Base-by-base conservation (phyloP, 1,284 basidiomycete species). In the Mycena citricolor region DNA sequence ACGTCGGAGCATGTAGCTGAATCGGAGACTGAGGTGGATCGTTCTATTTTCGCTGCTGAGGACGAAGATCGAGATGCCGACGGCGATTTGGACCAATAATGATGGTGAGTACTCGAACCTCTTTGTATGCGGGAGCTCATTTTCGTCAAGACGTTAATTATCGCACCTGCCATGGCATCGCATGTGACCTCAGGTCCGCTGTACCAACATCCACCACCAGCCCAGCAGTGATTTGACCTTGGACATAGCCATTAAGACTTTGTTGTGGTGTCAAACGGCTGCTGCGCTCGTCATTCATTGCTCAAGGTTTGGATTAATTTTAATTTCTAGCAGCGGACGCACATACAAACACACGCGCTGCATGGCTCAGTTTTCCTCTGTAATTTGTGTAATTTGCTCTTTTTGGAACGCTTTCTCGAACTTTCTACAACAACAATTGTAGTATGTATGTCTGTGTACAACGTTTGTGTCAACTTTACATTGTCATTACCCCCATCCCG, bases 141-240 rank as follows among this genome's bases (percentile, higher is more conserved):
- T 16, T 25, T 22, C 14, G 14, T 26, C 42, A n/a, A 3, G 24
- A 8, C 22, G 8, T 14, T 32, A 12, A n/a, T 11, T 14, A 12
- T 12, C 19, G n/a, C 16, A 19, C 13, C 14, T 12, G 4, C 14
- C 14, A 8, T 23, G 22, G 14, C 23, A 14, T 13, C 10, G 13
- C 28, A n/a, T 16, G 17, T 26, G 12, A 32, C 19, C 19, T 28
- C 14, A 8, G 16, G 11, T 26, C 21, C 12, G n/a, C 34, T n/a
- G n/a, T n/a, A n/a, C n/a, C n/a, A n/a, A n/a, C n/a, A n/a, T n/a
- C 12, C 28, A 25, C 26, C 23, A 29, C 40, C 41, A 25, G 34
- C 34, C 16, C 47, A 42, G n/a, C 37, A 42, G 47, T 42, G 47
- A 51, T 54, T 52, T 49, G 50, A 54, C 53, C 53, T 52, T 40